Evolutionary conservation across 2,329 filamentous ascomycete species (phyloP).

Genomic region (Tolypocladium nubicola): DNA sequence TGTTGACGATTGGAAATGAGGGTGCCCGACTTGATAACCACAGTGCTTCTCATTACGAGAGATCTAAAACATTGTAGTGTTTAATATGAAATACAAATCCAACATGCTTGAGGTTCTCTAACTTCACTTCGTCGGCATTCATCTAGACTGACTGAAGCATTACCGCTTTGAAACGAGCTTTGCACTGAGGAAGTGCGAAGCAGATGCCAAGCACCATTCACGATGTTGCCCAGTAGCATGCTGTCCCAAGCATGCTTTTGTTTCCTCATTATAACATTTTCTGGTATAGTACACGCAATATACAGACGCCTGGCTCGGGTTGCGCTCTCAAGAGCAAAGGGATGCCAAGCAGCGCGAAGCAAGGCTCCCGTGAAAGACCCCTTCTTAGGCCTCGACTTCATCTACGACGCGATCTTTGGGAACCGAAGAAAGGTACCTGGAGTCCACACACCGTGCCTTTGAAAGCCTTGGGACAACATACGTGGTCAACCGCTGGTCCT

Average conservation of each 20-base stretch:
- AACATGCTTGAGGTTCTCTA: neutral
- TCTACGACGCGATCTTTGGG: conserved; percentile 18
- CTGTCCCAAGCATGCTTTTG: neutral
- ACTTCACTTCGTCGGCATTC: neutral
- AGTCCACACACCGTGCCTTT: conserved; percentile 15
- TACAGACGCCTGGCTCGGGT: conserved; percentile 7
- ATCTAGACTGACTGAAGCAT: neutral
- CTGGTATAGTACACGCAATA: conserved; percentile 6
- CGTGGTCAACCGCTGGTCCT: conserved; percentile 19
- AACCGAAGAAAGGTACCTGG: conserved; percentile 15
- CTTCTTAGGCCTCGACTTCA: conserved; percentile 23
- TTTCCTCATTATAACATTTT: conserved; percentile 8
- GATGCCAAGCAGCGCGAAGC: conserved; percentile 13
- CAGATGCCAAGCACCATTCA: neutral
- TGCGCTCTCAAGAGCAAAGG: conserved; percentile 8
- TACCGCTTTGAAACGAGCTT: neutral
- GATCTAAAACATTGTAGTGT: neutral
- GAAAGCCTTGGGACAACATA: conserved; percentile 20
- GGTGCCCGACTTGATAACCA: neutral
- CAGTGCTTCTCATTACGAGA: neutral
- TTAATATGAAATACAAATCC: neutral
- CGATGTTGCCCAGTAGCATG: neutral
- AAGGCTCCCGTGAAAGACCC: conserved; percentile 17
- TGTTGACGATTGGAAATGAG: neutral
- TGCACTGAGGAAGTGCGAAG: neutral